A percentile compares a stretch with the other conserved stretches of the same genome.
These are phyloP conservation scores for Trichoderma brevicompactum DNA, from an alignment of 2,329 filamentous ascomycete genomes.

Conservation along the genomic window DNA sequence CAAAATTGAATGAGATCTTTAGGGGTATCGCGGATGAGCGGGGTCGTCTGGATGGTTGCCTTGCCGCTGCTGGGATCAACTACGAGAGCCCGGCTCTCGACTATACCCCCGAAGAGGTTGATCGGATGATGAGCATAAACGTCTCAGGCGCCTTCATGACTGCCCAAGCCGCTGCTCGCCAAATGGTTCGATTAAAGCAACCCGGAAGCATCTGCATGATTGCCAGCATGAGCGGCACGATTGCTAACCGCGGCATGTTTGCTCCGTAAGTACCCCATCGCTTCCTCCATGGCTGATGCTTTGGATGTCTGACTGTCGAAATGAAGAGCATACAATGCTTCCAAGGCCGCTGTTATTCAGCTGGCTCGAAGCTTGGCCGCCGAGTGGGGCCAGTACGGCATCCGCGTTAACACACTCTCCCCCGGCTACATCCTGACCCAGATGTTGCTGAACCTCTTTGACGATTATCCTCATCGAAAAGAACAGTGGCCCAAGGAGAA, in stretches of 20 bases:
- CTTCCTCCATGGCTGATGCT: conserved; percentile 1
- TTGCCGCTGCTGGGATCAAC: conserved; percentile 73
- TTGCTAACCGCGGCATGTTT: conserved; percentile 65
- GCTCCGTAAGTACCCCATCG: conserved; percentile 57
- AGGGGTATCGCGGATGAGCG: conserved; percentile 70
- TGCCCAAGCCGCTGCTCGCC: conserved; percentile 82
- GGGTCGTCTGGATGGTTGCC: conserved; percentile 76
- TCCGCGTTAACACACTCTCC: conserved; percentile 80
- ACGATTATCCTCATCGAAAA: conserved; percentile 70
- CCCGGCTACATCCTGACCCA: conserved; percentile 80
- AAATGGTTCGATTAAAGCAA: conserved; percentile 65
- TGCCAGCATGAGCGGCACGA: conserved; percentile 70
- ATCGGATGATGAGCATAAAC: conserved; percentile 83
- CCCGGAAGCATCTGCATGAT: conserved; percentile 68
- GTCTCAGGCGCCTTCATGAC: conserved; percentile 86
- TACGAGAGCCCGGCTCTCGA: conserved; percentile 84
- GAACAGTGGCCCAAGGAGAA: conserved; percentile 79
- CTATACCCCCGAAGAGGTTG: conserved; percentile 74
- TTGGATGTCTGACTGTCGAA: neutral
- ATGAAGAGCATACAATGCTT: conserved; percentile 72
- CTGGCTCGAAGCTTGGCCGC: conserved; percentile 70
- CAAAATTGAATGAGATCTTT: conserved; percentile 68
- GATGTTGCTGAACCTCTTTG: conserved; percentile 83
- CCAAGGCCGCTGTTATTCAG: conserved; percentile 75
- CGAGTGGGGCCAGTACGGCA: conserved; percentile 74